Evolutionary conservation across 2,329 filamentous ascomycete species (phyloP).

Genomic region (Trichoderma sp.): DNA sequence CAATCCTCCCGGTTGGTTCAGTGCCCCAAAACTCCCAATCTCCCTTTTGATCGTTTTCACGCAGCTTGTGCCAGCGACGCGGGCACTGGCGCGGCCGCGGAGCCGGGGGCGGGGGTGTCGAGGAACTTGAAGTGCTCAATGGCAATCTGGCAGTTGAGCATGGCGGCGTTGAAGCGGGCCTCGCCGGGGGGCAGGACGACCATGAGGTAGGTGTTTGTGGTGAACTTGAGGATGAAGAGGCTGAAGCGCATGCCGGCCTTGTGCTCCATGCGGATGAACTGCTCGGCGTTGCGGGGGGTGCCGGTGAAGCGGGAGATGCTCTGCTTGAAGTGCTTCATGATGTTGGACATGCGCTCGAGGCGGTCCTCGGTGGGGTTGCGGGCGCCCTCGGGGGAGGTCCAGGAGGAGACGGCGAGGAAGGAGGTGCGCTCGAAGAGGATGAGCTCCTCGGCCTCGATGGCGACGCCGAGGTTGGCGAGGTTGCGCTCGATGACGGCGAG

Average conservation of each 20-base stretch:
- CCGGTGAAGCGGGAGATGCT: slow-evolving; percentile 73
- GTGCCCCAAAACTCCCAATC: not conserved
- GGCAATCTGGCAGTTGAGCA: slow-evolving; percentile 87
- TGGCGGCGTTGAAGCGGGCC: slow-evolving; percentile 84
- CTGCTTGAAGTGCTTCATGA: slow-evolving; percentile 98
- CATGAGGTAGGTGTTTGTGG: slow-evolving; percentile 95
- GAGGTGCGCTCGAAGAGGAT: slow-evolving; percentile 94
- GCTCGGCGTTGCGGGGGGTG: slow-evolving; percentile 77
- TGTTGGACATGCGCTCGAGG: slow-evolving; percentile 91
- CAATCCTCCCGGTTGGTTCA: not conserved
- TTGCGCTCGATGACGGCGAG: slow-evolving; percentile 84
- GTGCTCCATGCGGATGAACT: slow-evolving; percentile 79
- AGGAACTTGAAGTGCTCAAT: slow-evolving; percentile 76
- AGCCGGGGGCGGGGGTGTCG: slow-evolving; percentile 50
- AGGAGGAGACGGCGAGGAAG: slow-evolving; percentile 93
- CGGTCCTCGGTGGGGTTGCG: slow-evolving; percentile 89
- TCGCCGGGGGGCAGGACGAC: slow-evolving; percentile 90
- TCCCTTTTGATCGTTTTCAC: not conserved
- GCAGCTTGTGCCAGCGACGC: not conserved
- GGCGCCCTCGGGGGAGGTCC: slow-evolving; percentile 73
- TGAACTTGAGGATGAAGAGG: slow-evolving; percentile 93
- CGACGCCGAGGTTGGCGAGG: slow-evolving; percentile 76
- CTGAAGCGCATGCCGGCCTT: slow-evolving; percentile 79
- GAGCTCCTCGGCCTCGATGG: slow-evolving; percentile 91
- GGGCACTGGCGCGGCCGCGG: slow-evolving; percentile 11